phyloP scores from a whole-genome alignment of 768 basidiomycete species.

The Boletus speciosus region DNA sequence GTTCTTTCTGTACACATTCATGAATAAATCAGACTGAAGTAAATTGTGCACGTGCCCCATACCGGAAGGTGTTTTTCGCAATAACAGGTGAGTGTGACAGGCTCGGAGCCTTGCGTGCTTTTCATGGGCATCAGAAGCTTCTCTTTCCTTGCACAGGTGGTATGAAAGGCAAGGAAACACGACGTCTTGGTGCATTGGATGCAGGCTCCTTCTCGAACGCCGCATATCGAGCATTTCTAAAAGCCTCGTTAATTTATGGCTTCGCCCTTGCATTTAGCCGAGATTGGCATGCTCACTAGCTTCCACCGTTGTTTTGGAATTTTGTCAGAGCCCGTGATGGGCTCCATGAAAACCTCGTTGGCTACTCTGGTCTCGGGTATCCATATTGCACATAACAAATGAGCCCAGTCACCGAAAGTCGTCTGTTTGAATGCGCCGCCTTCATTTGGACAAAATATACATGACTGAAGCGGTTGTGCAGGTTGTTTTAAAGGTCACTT shows the following conservation, averaged over 20 bases:
- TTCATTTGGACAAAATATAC: slow-evolving; percentile 94
- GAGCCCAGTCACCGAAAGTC: slow-evolving; percentile 87
- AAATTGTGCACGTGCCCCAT: slow-evolving; percentile 23
- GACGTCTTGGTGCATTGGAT: slow-evolving; percentile 91
- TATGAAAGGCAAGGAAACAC: slow-evolving; percentile 92
- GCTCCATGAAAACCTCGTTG: slow-evolving; percentile 98
- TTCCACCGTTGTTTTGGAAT: slow-evolving; percentile 93
- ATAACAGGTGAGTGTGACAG: slow-evolving; percentile 68
- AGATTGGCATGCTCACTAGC: slow-evolving; percentile 54
- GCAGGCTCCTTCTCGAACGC: slow-evolving; percentile 71
- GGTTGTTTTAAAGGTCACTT: background rate
- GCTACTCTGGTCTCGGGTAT: slow-evolving; percentile 90
- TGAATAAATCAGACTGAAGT: background rate
- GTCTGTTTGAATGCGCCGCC: slow-evolving; percentile 99
- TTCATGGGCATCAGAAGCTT: slow-evolving; percentile 88
- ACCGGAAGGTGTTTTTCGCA: slow-evolving; percentile 94
- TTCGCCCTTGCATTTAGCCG: background rate
- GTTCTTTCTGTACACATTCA: slow-evolving; percentile 51
- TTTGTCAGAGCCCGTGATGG: slow-evolving; percentile 83
- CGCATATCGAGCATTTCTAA: slow-evolving; percentile 65
- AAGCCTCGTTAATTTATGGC: slow-evolving; percentile 7
- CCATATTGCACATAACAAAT: slow-evolving; percentile 96
- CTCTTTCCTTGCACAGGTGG: slow-evolving; percentile 87
- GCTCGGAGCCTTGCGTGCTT: slow-evolving; percentile 69
- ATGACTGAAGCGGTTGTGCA: slow-evolving; percentile 52